Conservation (phyloP, 306 rosid species). For the Lathyrus aphaca region DNA sequence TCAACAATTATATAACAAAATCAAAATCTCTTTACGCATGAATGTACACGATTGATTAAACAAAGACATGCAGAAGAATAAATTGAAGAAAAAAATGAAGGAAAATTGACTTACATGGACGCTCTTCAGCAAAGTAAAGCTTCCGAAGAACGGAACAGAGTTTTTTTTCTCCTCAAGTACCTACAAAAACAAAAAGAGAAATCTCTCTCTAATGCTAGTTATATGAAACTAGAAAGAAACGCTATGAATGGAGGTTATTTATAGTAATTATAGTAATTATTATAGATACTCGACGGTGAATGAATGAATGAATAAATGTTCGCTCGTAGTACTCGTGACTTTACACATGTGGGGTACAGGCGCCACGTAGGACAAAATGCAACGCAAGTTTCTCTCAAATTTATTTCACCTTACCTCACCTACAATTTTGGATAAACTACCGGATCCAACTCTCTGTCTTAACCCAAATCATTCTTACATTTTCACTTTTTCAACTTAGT, state of each 20-base stretch:
- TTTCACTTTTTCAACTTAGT: neutral
- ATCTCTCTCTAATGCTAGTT: slow-evolving; percentile 31
- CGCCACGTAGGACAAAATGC: slow-evolving; percentile 38
- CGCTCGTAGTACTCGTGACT: slow-evolving; percentile 31
- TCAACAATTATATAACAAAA: slow-evolving; percentile 19
- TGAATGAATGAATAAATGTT: neutral
- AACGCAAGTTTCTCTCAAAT: slow-evolving; percentile 36
- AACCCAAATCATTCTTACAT: neutral
- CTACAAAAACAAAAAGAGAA: slow-evolving; percentile 29
- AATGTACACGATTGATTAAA: neutral
- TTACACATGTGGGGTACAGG: slow-evolving; percentile 52
- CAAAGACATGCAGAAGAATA: neutral
- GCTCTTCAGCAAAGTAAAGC: slow-evolving; percentile 31
- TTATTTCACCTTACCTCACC: slow-evolving; percentile 30
- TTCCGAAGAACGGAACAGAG: neutral
- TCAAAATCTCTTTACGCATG: neutral
- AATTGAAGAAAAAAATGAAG: slow-evolving; percentile 7
- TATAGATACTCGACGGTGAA: slow-evolving; percentile 23
- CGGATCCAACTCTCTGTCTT: slow-evolving; percentile 31
- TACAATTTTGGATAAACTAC: slow-evolving; percentile 39
- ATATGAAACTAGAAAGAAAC: slow-evolving; percentile 8
- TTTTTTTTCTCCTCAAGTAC: slow-evolving; percentile 27
- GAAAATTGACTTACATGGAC: slow-evolving; percentile 40
- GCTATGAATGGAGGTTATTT: slow-evolving; percentile 40
- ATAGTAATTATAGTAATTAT: slow-evolving; percentile 56